Evolutionary conservation across 2,329 filamentous ascomycete genomes (phyloP).

Genomic region (Verticillium tricorpus): DNA sequence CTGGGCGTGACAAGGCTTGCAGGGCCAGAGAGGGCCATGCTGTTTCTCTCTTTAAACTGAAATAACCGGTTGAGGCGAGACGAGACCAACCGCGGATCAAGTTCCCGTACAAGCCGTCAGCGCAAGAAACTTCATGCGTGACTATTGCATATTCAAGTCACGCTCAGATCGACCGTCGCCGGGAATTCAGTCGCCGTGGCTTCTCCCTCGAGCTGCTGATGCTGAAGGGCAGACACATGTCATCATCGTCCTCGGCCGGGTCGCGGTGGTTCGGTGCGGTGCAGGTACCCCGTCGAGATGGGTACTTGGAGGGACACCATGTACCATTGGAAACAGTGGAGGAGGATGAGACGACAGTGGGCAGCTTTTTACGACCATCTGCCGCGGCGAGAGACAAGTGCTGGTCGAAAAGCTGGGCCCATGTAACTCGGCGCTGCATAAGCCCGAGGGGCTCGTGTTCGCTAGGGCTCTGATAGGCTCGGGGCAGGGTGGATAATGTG

Average conservation of each 20-base stretch:
- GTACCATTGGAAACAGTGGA: background rate
- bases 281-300: conserved; percentile 34
- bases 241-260: background rate
- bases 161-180: background rate
- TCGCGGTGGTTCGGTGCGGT: background rate
- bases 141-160: background rate
- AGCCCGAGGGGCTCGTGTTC: conserved; percentile 10
- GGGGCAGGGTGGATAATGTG: conserved; percentile 5
- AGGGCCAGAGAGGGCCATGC: background rate
- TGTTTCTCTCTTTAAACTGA: background rate
- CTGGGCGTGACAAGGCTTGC: background rate
- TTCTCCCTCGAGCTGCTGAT: background rate
- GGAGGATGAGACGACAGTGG: conserved; percentile 6
- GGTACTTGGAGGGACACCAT: conserved; percentile 4
- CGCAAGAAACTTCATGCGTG: background rate
- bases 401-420: conserved; percentile 3
- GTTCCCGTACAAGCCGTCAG: background rate
- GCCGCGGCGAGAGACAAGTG: conserved; percentile 3
- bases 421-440: conserved; percentile 13
- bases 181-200: background rate
- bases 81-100: background rate
- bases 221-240: background rate
- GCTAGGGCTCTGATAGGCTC: conserved; percentile 8
- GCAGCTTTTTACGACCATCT: conserved; percentile 4
- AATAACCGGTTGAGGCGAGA: background rate